Percentiles rank a stretch among this genome's conserved stretches.
Evolutionary conservation across 164 flowering plant species (phyloP).

Genomic region (Macadamia tetraphylla): DNA sequence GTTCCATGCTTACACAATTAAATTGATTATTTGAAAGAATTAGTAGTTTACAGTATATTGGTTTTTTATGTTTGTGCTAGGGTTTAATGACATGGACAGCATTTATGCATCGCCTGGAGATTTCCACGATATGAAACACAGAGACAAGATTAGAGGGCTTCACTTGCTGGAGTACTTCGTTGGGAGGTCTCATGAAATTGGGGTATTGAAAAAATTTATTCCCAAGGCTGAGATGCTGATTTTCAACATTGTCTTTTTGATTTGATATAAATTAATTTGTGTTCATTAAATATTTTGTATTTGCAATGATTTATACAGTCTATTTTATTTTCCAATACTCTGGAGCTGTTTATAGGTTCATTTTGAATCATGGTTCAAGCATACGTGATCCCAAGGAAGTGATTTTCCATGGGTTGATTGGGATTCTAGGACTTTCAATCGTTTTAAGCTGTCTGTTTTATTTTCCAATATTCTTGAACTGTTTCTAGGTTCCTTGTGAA

Average conservation of each 20-base stretch:
- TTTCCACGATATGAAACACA: conserved; percentile 44
- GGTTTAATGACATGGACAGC: conserved; percentile 88
- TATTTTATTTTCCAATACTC: neutral
- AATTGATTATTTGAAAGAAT: neutral
- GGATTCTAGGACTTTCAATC: neutral
- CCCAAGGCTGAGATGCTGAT: neutral
- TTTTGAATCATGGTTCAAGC: neutral
- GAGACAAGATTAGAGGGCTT: conserved; percentile 66
- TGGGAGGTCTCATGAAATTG: conserved; percentile 59
- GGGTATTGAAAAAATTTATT: conserved; percentile 39
- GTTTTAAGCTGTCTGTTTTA: neutral
- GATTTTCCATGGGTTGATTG: neutral
- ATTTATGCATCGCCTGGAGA: conserved; percentile 86
- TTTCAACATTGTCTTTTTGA: neutral
- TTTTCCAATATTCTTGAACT: neutral
- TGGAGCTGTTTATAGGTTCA: neutral
- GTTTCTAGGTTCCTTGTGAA: conserved; percentile 67
- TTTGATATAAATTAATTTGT: neutral
- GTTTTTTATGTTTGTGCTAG: conserved; percentile 25
- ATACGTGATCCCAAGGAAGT: neutral
- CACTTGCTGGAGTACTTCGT: conserved; percentile 86
- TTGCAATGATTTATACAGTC: too few species aligned
- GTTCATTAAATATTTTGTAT: too few species aligned
- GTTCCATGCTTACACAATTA: neutral
- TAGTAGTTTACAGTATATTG: neutral